Conservation (phyloP, 352 stramenopile species). For the Phytophthora quininea region DNA sequence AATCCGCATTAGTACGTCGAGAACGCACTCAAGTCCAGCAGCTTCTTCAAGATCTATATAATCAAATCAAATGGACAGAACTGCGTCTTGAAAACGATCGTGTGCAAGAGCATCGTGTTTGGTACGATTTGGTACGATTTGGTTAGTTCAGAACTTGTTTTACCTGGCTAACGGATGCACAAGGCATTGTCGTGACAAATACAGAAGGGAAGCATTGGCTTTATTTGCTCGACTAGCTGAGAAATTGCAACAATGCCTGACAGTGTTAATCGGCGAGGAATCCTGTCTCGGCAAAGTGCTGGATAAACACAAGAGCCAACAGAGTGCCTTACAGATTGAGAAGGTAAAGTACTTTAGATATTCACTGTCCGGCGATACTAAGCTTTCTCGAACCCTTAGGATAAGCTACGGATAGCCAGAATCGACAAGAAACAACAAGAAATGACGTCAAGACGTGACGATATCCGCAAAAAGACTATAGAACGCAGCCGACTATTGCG, state of each 20-base stretch:
- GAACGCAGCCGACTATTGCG: slow-evolving; percentile 26
- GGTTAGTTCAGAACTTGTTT: not conserved
- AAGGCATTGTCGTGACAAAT: slow-evolving; percentile 36
- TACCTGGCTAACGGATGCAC: not conserved
- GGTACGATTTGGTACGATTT: slow-evolving; percentile 37
- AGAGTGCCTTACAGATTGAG: slow-evolving; percentile 19
- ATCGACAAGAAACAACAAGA: slow-evolving; percentile 26
- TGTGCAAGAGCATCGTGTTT: slow-evolving; percentile 24
- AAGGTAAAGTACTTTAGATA: slow-evolving; percentile 23
- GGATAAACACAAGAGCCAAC: slow-evolving; percentile 5
- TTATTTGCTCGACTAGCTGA: slow-evolving; percentile 11
- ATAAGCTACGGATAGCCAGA: slow-evolving; percentile 31
- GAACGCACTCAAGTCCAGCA: slow-evolving; percentile 21
- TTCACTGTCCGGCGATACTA: no score
- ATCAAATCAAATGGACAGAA: slow-evolving; percentile 40
- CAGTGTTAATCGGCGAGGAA: slow-evolving; percentile 9
- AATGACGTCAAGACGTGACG: slow-evolving; percentile 20
- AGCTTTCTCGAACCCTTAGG: slow-evolving; percentile 15
- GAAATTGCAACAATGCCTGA: slow-evolving; percentile 13
- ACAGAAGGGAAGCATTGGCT: slow-evolving; percentile 23
- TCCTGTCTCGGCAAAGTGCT: not conserved
- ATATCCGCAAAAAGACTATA: slow-evolving; percentile 36
- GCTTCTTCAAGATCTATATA: slow-evolving; percentile 19
- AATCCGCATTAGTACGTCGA: slow-evolving; percentile 11
- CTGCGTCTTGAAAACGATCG: slow-evolving; percentile 12